Evolutionary conservation across 2,329 filamentous ascomycete species (phyloP).

Genomic region (Colletotrichum filicis): DNA sequence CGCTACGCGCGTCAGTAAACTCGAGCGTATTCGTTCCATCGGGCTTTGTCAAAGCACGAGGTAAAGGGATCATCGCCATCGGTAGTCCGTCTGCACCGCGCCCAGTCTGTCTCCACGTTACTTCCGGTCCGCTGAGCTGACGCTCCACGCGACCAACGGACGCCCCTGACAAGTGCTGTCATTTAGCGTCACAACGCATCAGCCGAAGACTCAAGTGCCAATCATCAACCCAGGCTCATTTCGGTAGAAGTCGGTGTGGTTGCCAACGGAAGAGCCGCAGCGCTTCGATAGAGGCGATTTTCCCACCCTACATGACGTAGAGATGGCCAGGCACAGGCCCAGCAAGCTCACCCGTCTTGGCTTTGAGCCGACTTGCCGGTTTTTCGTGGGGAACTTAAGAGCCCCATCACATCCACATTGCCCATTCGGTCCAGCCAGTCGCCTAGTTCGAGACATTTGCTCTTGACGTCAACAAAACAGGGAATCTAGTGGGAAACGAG

Average conservation of each 20-base stretch:
- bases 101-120: neutral
- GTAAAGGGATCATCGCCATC: neutral
- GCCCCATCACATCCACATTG: neutral
- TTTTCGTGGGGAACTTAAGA: neutral
- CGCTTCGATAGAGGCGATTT: neutral
- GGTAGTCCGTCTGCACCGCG: neutral
- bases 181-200: neutral
- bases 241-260: neutral
- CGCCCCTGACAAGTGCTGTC: conserved; percentile 4
- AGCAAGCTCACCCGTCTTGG: neutral
- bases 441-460: neutral
- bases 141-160: neutral
- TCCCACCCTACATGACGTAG: neutral
- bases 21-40: neutral
- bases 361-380: neutral
- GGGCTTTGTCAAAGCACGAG: neutral
- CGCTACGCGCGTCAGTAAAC: neutral
- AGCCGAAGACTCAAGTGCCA: neutral
- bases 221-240: neutral
- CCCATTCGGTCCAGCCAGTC: neutral
- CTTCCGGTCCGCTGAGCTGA: neutral
- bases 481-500: neutral
- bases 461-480: conserved; percentile 23
- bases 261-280: neutral
- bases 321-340: neutral